Base-by-base conservation (phyloP, 2,329 filamentous ascomycete species). In the Purpureocillium lavendulum region DNA sequence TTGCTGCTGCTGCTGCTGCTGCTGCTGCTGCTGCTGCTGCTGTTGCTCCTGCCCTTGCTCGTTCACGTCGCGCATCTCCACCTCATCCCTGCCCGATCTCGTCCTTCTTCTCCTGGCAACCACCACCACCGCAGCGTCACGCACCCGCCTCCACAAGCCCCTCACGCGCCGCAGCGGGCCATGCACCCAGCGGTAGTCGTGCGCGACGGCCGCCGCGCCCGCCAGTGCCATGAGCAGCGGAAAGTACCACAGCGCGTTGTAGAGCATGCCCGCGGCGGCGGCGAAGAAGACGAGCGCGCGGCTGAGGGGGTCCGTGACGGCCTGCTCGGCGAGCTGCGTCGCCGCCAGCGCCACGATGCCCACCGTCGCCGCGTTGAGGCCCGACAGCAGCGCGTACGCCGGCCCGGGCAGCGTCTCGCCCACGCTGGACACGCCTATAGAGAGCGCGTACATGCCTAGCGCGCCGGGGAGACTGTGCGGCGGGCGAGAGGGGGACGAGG, bases 211-310 rank as follows among this genome's bases (percentile, higher is more conserved):
- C 0, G 59, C 56, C 2, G 69, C 10, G 0, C 81, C 82, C 0
- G 70, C 74, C 1, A 66, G 46, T 0, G 72, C 48, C 58, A 87
- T 80, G 4, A 87, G 53, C 0, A 76, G 50, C 0, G 84, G 84
- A 34, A 86, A 87, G 47, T 84, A 88, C 84, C 84, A 88, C 0
- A 87, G 59, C 0, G 81, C 75, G 36, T 78, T 85, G 49, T 87
- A 87, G 36, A 83, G 66, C 47, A 87, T 60, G 0, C 82, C 84
- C 0, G 80, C 81, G 8, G 71, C 67, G 1, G 67, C 83, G 3
- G 73, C 73, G 7, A 80, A 50, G 11, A 85, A 80, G 0, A 87
- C 76, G 2, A 87, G 48, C 0, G 80, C 60, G 1, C 82, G 64
- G 0, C 82, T 80, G 3, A 83, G 35, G 15, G 65, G 65, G 51